Base-by-base conservation (phyloP, 2,329 filamentous ascomycete species). In the Aspergillus awamori region DNA sequence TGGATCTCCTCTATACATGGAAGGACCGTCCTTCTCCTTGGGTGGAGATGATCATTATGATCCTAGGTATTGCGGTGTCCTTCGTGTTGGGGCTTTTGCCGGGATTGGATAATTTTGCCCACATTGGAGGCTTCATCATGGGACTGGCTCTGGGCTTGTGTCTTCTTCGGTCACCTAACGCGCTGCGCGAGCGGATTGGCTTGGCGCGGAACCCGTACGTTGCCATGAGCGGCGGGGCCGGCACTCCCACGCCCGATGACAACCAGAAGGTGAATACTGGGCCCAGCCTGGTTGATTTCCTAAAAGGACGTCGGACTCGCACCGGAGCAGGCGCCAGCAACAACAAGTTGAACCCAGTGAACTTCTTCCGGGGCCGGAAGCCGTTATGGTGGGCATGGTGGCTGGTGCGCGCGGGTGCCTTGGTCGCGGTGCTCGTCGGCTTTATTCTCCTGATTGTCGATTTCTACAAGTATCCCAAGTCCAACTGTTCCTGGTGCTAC, bases 371-470 rank as follows among this genome's bases (percentile, higher is more conserved):
- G 75, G 92, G 92, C 20, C 86, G 95, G 17, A 97, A 96, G 75
- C 90, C 91, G 22, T 83, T 97, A 7, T 99, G 95, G 95, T 99
- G 95, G 95, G 90, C 82, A 5, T 99, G 95, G 95, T 98, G 94
- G 94, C 77, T 97, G 22, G 84, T 98, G 28, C 86, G 95, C 17
- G 91, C 86, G 1, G 92, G 85, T 0, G 89, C 90, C 24, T 80
- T 99, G 55, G 84, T 97, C 7, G 84, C 88, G n/a, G 90, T 93
- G 36, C 82, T 97, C 38, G 84, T 96, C 43, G 89, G 89, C 1
- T 97, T 98, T 74, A 90, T 97, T 63, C 80, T 97, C 48, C 81
- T 99, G 57, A 77, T 98, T 62, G 88, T 93, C 74, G 95, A 97
- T 79, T 99, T 99, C 75, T 98, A 98, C 79, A 86, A 86, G 65